A percentile compares a stretch with the other conserved stretches of the same genome.
phyloP scores from a whole-genome alignment of 1,284 basidiomycete genomes.

The Cutaneotrichosporon curvatum region DNA sequence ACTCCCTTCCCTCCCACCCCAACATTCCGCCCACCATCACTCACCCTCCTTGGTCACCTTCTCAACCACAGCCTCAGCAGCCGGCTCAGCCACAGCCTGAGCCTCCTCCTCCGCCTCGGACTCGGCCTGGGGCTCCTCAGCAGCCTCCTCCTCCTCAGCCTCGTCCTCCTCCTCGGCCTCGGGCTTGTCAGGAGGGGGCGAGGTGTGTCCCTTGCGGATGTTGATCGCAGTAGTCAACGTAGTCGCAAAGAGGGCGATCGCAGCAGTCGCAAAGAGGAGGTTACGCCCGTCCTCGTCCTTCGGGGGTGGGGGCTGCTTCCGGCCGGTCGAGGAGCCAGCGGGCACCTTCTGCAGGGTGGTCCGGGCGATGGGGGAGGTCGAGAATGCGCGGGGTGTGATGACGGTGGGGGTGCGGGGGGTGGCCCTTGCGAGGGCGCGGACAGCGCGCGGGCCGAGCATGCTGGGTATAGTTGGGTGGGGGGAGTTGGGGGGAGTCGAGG shows the following conservation, averaged over 20 bases:
- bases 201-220: constrained; percentile 1
- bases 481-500: too few relatives aligned
- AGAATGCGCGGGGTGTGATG: too few relatives aligned
- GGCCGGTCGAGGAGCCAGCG: too few relatives aligned
- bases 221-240: not conserved
- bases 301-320: too few relatives aligned
- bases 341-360: too few relatives aligned
- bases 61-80: too few relatives aligned
- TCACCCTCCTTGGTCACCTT: not conserved
- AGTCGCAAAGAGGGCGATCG: constrained; percentile 3
- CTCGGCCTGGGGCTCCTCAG: constrained; percentile 3
- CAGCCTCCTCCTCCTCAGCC: constrained; percentile 5
- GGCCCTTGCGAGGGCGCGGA: too few relatives aligned
- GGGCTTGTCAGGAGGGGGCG: not conserved
- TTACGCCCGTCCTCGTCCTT: constrained; percentile 2
- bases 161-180: constrained; percentile 2
- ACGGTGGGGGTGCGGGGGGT: too few relatives aligned
- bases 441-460: too few relatives aligned
- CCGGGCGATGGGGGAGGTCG: too few relatives aligned
- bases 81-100: not conserved
- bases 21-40: not conserved
- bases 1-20: not conserved
- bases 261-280: not conserved
- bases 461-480: too few relatives aligned
- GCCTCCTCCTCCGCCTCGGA: not conserved